These are phyloP conservation scores for Aspergillus saccharolyticus DNA, from an alignment of 495 filamentous ascomycete genomes.

Conservation along the genomic window DNA sequence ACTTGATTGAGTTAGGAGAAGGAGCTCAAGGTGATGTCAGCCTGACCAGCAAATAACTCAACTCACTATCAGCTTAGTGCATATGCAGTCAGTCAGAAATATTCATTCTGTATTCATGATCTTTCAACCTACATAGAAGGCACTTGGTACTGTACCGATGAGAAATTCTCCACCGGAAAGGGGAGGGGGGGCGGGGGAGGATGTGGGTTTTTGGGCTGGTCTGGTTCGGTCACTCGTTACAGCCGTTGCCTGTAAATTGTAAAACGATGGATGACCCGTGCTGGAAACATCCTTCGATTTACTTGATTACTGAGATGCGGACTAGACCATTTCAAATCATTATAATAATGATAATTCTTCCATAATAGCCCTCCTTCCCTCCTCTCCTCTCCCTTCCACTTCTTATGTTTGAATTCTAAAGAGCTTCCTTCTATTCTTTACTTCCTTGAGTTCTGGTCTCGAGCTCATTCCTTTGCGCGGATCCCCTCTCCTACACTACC, in stretches of 20 bases:
- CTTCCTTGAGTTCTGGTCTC: neutral
- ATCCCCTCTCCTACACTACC: conserved; percentile 4
- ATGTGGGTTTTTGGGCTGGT: no score
- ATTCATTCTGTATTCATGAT: no score
- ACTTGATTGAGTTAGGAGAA: no score
- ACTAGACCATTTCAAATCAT: neutral
- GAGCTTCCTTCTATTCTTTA: neutral
- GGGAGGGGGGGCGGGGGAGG: no score
- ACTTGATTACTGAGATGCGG: neutral
- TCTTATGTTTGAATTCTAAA: neutral
- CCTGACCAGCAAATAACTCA: neutral
- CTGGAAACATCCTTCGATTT: neutral
- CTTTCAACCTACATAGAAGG: neutral
- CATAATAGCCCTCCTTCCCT: neutral
- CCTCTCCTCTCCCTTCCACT: neutral
- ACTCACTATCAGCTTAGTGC: no score
- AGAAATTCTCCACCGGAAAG: neutral
- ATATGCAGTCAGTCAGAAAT: no score
- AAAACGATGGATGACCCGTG: neutral
- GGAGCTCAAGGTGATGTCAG: neutral
- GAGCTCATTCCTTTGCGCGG: neutral
- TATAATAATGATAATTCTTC: neutral
- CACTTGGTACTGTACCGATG: neutral
- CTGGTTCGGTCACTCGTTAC: neutral
- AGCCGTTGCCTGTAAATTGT: neutral